These are phyloP conservation scores for Caryopteris hybrid DNA, from an alignment of 305 asterid species.

Conservation along the genomic window DNA sequence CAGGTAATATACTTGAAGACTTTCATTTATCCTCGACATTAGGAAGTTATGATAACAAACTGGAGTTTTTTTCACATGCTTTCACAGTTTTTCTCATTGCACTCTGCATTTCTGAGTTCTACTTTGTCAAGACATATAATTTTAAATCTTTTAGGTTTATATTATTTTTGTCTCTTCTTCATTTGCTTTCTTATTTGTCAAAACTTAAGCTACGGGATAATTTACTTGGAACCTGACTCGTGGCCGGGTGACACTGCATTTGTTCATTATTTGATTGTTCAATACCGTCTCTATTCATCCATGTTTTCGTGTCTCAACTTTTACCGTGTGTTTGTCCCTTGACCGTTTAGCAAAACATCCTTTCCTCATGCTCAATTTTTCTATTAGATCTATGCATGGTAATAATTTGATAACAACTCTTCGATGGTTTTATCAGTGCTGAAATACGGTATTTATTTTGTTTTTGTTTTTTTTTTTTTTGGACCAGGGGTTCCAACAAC, in stretches of 20 bases:
- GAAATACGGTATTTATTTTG: no score
- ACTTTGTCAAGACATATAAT: not conserved
- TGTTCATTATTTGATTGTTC: not conserved
- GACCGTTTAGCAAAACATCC: not conserved
- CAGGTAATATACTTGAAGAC: constrained; percentile 37
- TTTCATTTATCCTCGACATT: not conserved
- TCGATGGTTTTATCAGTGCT: not conserved
- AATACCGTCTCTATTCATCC: not conserved
- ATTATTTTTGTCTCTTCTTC: not conserved
- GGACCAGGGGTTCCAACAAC: constrained; percentile 87
- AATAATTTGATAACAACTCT: not conserved
- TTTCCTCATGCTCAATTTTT: not conserved
- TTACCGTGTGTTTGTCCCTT: not conserved
- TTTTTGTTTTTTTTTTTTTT: not conserved
- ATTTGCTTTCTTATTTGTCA: not conserved
- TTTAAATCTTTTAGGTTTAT: not conserved
- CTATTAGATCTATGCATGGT: not conserved
- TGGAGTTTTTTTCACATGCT: not conserved
- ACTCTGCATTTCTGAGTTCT: not conserved
- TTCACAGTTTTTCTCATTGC: not conserved
- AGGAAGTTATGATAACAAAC: not conserved
- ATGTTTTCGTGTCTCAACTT: not conserved
- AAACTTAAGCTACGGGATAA: not conserved
- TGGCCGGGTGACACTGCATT: not conserved
- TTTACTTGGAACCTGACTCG: not conserved